Evolutionary conservation across 257 asterid species (phyloP).

Genomic region (Petrea volubilis): DNA sequence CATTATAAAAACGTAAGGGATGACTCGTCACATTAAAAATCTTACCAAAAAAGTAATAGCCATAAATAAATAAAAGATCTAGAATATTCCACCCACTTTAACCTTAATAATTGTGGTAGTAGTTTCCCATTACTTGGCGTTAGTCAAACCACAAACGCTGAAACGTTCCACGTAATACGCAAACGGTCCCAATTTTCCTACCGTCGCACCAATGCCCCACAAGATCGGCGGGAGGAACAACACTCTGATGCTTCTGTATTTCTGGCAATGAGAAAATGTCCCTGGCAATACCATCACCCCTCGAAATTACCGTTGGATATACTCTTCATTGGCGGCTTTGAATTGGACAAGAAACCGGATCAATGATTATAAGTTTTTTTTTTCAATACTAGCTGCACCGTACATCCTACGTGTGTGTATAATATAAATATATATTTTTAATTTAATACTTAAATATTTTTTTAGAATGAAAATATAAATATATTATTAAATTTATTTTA

Average conservation of each 20-base stretch:
- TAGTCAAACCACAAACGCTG: slow-evolving; percentile 28
- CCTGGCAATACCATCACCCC: slow-evolving; percentile 24
- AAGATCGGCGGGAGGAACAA: neutral
- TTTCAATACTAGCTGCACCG: too few species aligned
- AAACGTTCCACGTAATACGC: slow-evolving; percentile 21
- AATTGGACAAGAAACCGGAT: slow-evolving; percentile 26
- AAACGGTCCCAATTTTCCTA: neutral
- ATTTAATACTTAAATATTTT: too few species aligned
- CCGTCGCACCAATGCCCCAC: slow-evolving; percentile 14
- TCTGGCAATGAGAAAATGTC: neutral
- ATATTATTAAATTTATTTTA: too few species aligned
- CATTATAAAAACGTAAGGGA: neutral
- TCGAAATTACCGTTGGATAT: slow-evolving; percentile 12
- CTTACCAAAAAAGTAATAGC: neutral
- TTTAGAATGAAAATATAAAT: too few species aligned
- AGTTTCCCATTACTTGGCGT: slow-evolving; percentile 26
- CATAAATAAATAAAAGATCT: slow-evolving; percentile 3
- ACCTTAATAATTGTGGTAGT: neutral
- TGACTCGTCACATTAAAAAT: neutral
- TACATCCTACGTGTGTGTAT: too few species aligned
- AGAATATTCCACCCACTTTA: slow-evolving; percentile 26
- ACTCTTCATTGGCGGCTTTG: slow-evolving; percentile 15
- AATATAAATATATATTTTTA: too few species aligned
- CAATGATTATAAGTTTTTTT: too few species aligned
- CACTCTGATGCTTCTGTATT: neutral